A percentile compares a stretch with the other conserved stretches of the same genome.
These are phyloP conservation scores for Spinellus fusiger DNA, from an alignment of 192 early-diverging fungal genomes.

Conservation along the genomic window DNA sequence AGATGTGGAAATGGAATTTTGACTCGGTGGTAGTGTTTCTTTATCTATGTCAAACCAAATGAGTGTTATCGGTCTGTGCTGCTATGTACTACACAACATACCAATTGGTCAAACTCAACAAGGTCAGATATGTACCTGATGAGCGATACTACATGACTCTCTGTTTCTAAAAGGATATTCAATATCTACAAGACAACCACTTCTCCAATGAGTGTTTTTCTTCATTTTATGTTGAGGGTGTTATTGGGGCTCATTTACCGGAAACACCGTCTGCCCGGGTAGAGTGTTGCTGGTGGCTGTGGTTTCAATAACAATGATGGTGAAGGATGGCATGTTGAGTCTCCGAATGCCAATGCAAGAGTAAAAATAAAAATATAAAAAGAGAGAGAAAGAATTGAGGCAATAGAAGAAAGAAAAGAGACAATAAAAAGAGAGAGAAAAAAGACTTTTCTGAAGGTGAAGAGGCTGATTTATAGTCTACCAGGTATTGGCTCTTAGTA, in stretches of 20 bases:
- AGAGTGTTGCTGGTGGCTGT: not conserved
- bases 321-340: not conserved
- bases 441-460: too few relatives aligned
- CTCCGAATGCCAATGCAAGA: not conserved
- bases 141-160: conserved; percentile 25
- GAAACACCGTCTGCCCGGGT: not conserved
- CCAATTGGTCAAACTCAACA: conserved; percentile 45
- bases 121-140: conserved; percentile 46
- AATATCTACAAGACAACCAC: conserved; percentile 26
- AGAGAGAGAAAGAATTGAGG: not conserved
- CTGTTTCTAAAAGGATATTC: conserved; percentile 34
- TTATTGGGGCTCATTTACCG: not conserved
- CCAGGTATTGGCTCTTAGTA: too few relatives aligned
- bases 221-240: too few relatives aligned
- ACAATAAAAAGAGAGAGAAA: not conserved
- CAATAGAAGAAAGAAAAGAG: not conserved
- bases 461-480: too few relatives aligned
- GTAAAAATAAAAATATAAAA: not conserved
- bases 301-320: conserved; percentile 2
- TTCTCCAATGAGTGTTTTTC: too few relatives aligned
- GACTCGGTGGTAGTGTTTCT: conserved; percentile 26
- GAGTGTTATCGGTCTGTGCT: conserved; percentile 2
- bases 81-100: conserved; percentile 4
- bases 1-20: conserved; percentile 37
- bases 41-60: conserved; percentile 8